Base-by-base conservation (phyloP, 2,329 filamentous ascomycete species). In the Reticulascus tulasneorum region DNA sequence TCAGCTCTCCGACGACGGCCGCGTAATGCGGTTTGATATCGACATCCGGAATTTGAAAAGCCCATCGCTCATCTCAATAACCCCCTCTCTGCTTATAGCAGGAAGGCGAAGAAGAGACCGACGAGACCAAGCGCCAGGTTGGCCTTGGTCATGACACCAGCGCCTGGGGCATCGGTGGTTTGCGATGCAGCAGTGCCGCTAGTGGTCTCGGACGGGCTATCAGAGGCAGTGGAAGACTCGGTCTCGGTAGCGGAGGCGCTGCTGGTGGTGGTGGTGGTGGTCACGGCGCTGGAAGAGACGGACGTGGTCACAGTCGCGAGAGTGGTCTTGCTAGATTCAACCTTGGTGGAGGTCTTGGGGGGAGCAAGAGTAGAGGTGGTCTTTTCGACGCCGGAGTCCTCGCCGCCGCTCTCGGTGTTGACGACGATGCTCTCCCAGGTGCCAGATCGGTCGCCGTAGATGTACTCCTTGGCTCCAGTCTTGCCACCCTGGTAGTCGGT, bases 401-500 rank as follows among this genome's bases (percentile, higher is more conserved):
- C 33, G 32, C 33, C 33, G 23, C 33, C 16, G 30, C 37, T 28
- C n/a, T 47, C 35, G 33, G 37, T 33, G 32, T 45, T 52, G 34
- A 79, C 60, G 48, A 69, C 56, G 63, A 79, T 77, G 63, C 66
- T 72, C 48, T 65, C 40, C 57, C 61, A 71, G 37, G 53, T 64
- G 49, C 75, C 75, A 42, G 61, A 61, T 43, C 63, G 56, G 59
- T 73, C 73, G 15, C 56, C 51, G 50, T 69, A 79, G 40, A 62
- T 51, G 63, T 79, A 79, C 60, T 72, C 59, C 52, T 63, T 69
- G 45, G 70, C 68, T 35, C 60, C 59, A 27, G 50, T 49, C 38
- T 64, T 51, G 45, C 69, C 68, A 54, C 74, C 73, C 52, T 64
- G 64, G 59, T 71, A 75, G 62, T 79, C 74, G 48, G 60, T 53